These are phyloP conservation scores for Trichoderma koningii DNA, from an alignment of 2,329 filamentous ascomycete species.

Conservation along the genomic window DNA sequence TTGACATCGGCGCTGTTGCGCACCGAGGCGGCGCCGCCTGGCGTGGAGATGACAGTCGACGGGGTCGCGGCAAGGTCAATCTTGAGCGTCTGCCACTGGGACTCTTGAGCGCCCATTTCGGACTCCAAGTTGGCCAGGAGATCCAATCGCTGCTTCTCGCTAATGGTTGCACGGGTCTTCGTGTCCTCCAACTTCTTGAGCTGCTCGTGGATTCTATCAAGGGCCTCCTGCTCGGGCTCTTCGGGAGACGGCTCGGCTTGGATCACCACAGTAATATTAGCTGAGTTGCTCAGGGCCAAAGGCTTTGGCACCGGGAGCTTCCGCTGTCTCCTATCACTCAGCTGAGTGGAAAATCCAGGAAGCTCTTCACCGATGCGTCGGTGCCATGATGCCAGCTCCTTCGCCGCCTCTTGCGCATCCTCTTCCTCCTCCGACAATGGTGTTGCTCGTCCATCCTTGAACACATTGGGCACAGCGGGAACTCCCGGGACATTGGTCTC, in stretches of 20 bases:
- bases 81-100: conserved; percentile 61
- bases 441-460: conserved; percentile 26
- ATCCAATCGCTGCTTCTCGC: conserved; percentile 47
- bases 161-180: conserved; percentile 39
- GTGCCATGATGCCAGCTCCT: conserved; percentile 48
- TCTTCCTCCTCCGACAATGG: background rate
- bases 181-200: conserved; percentile 48
- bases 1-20: conserved; percentile 28
- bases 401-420: conserved; percentile 29
- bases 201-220: conserved; percentile 55
- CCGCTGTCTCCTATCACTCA: conserved; percentile 47
- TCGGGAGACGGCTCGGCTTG: conserved; percentile 54
- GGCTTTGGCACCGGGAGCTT: conserved; percentile 60
- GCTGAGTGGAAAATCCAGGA: conserved; percentile 60
- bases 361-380: conserved; percentile 60
- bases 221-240: conserved; percentile 54
- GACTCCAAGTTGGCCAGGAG: conserved; percentile 61
- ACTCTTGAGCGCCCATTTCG: conserved; percentile 63
- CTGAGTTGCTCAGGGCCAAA: conserved; percentile 50
- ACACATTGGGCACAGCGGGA: conserved; percentile 49
- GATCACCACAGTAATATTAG: conserved; percentile 48
- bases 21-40: conserved; percentile 31
- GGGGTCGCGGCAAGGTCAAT: conserved; percentile 52
- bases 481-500: conserved; percentile 34
- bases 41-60: conserved; percentile 46